Evolutionary conservation across 805 yeast species (phyloP).

Genomic region (Candida succiphila): DNA sequence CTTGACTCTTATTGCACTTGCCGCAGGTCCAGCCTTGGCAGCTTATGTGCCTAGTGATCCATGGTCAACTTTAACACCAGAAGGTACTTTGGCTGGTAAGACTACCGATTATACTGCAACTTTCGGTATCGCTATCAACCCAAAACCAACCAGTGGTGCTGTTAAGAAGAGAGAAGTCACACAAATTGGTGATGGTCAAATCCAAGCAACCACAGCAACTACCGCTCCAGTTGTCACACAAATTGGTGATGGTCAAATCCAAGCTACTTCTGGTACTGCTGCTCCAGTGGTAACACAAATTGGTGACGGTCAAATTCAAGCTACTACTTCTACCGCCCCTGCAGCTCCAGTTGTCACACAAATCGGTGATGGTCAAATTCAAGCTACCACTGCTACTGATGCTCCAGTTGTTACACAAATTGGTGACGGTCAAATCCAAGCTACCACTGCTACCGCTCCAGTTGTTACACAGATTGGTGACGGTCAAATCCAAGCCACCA

Average conservation of each 20-base stretch:
- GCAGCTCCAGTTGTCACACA: constrained; percentile 20
- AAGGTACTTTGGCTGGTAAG: constrained; percentile 41
- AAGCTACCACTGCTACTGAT: constrained; percentile 19
- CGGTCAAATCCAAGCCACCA: constrained; percentile 48
- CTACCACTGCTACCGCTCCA: constrained; percentile 18
- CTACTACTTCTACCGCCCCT: constrained; percentile 23
- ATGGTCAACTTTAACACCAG: constrained; percentile 67
- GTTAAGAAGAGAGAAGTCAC: too few relatives aligned
- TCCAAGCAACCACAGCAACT: too few relatives aligned
- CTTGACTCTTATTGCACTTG: constrained; percentile 28
- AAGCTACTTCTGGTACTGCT: constrained; percentile 22
- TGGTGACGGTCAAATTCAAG: constrained; percentile 17
- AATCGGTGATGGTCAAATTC: constrained; percentile 39
- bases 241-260: too few relatives aligned
- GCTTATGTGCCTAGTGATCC: constrained; percentile 60
- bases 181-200: too few relatives aligned
- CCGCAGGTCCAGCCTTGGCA: constrained; percentile 41
- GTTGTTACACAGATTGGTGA: constrained; percentile 51
- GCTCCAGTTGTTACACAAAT: constrained; percentile 41
- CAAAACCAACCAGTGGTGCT: constrained; percentile 31
- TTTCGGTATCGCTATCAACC: constrained; percentile 63
- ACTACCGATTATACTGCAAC: constrained; percentile 42
- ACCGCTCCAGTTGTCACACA: too few relatives aligned
- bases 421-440: constrained; percentile 55
- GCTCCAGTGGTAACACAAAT: constrained; percentile 24